Base-by-base conservation (phyloP, 805 yeast genomes). In the Starmerella roubikii region DNA sequence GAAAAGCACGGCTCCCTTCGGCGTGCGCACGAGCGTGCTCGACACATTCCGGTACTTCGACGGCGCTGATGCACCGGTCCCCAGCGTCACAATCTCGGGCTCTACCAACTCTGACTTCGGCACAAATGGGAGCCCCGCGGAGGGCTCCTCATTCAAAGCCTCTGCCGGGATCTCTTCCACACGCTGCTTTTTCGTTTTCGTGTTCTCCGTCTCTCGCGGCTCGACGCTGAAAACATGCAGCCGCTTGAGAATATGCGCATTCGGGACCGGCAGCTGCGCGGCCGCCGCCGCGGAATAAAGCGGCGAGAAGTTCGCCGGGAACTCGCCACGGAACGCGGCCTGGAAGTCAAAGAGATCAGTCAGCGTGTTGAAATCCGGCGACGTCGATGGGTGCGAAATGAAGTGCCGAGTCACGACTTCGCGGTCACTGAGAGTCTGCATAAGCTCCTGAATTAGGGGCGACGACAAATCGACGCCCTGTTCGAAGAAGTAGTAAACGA, bases 1-100 rank as follows among this genome's bases (percentile, higher is more conserved):
- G 27, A 91, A 60, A 18, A 91, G 49, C 0, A 81, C 55, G 3
- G 77, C 57, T 46, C 50, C 42, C 0, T 50, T 59, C 20, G 94
- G 94, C 1, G 85, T 50, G 44, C 94, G 70, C 2, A 91, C 67
- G 19, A 85, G 56, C 16, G 82, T 81, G 0, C 91, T 78, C 13
- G 81, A 69, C 2, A 91, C 98, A 54, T 91, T 91, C 49, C 97
- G 67, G 49, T 74, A 72, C 42, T 74, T 72, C 0, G 94, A 74
- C 0, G 98, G 98, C 24, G 83, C 57, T 0, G 97, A 91, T 25
- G 93, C 78, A 0, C 97, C 97, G 0, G 98, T 91, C 3, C 98
- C 98, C 7, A 88, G 58, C 0, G 94, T 78, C 9, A 81, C 63
- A 0, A 78, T 60, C 51, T 82, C 84, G 2, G 58, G 54, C 35